phyloP scores from a whole-genome alignment of 768 basidiomycete genomes.

The Boletus sp. region DNA sequence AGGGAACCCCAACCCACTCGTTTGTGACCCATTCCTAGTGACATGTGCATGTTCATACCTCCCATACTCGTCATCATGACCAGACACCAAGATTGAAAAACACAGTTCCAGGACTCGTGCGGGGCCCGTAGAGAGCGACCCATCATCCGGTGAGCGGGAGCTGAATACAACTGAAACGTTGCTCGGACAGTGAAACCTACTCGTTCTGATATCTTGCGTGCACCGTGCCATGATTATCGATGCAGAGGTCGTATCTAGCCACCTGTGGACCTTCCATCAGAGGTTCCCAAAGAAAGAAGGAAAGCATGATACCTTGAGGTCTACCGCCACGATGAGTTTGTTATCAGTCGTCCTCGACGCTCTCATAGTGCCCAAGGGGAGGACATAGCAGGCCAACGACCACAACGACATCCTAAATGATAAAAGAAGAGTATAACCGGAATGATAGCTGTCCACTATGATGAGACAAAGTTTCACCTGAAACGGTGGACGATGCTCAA shows the following conservation, averaged over 20 bases:
- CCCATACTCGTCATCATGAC: neutral
- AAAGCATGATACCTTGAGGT: neutral
- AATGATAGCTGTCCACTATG: neutral
- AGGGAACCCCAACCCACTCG: too few species aligned
- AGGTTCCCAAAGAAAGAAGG: neutral
- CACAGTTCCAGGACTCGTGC: neutral
- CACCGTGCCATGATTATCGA: neutral
- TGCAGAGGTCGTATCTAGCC: neutral
- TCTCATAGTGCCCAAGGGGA: neutral
- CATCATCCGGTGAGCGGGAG: neutral
- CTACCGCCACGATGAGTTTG: neutral
- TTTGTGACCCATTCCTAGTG: too few species aligned
- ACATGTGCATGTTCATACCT: too few species aligned
- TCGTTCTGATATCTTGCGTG: conserved; percentile 1
- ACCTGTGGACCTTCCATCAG: neutral
- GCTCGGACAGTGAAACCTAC: neutral
- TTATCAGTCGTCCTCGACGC: neutral
- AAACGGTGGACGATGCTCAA: neutral
- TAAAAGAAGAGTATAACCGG: neutral
- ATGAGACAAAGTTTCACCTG: neutral
- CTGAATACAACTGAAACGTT: neutral
- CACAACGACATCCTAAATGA: neutral
- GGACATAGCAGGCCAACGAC: neutral
- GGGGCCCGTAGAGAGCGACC: neutral
- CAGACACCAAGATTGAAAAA: conserved; percentile 1